Base-by-base conservation (phyloP, 345 rosid genomes). In the Camelina neglecta region DNA sequence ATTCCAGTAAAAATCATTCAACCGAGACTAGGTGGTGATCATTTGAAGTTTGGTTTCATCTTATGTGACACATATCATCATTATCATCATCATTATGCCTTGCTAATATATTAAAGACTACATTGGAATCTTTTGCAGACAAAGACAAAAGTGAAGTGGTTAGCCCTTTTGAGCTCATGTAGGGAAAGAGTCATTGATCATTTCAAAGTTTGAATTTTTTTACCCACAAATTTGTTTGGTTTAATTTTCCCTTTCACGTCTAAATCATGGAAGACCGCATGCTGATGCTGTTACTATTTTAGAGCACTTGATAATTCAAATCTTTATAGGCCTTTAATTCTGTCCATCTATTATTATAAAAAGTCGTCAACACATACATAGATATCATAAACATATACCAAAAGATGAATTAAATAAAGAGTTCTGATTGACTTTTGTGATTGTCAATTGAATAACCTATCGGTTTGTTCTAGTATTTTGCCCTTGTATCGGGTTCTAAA, bases 121-220 rank as follows among this genome's bases (percentile, higher is more conserved):
- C 57, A 23, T 11, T 72, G 55, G 31, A 65, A 66, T 65, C 56
- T 65, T 65, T 58, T 41, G 73, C 61, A 42, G 45, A 50, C 69
- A 65, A 65, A 65, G 69, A 72, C 33, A 72, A 71, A 58, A 5
- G 29, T 26, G 44, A 26, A 58, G 72, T 77, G 56, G 67, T 63
- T 63, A 63, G 1, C 9, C 41, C 36, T 64, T 70, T 39, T 48
- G 60, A 10, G 23, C 13, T 58, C 69, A 50, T 65, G 81, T 71
- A 65, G 63, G 73, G 76, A 50, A 65, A 44, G 50, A 42, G 36
- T 29, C 38, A 58, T 2, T 35, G 75, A 67, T 78, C 74, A 73
- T 78, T 72, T 45, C 69, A 72, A 78, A 78, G 69, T 60, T 67
- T 78, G 69, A 72, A 67, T 5, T 7, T 18, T 66, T 65, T 66